Evolutionary conservation across 352 stramenopile genomes (phyloP), one percentile per base, ranked within the genome.

Genomic region (Phytopythium helicoides): DNA sequence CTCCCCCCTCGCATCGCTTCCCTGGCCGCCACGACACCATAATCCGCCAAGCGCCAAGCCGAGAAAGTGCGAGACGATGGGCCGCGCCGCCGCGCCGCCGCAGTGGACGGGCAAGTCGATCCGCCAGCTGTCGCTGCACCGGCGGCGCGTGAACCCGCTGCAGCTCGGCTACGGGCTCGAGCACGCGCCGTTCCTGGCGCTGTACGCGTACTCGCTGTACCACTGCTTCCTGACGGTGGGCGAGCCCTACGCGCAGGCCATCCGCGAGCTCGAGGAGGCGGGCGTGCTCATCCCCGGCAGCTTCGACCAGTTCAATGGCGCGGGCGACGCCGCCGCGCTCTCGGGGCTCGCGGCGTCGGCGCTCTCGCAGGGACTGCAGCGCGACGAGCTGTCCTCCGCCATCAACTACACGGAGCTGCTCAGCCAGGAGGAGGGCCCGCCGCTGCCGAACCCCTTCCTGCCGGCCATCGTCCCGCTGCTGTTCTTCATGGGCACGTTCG

Each of bases 391-490:
- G 8, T 44, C 22, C 21, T 53, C 72, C 10, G 62, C 59, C 19
- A 66, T 87, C 36, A 89, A 87, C 60, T 76, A 81, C 58, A 89
- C 77, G 37, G 63, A 77, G 31, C 62, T 88, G 28, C 23, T 81
- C 52, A 56, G 74, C 35, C 61, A 73, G 15, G 68, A 84, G 46
- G 76, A 87, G 6, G 79, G 74, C 0, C 78, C 82, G 35, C 81
- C 85, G 26, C 58, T 97, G 45, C 91, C 91, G 1, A 97, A 95
- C 58, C 87, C 87, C 45, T 97, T 95, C 60, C 60, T 97, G 45
- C 91, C 91, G 19, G 87, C 67, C 11, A 96, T 97, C 50, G 84
- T 93, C 53, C 86, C 91, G 6, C 56, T 97, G 49, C 69, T 97
- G 16, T 94, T 81, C 48, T 62, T 97, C 48, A 58, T 95, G 25